These are phyloP conservation scores for Sanguinoderma infundibulare DNA, from an alignment of 1,284 basidiomycete genomes.

Conservation along the genomic window DNA sequence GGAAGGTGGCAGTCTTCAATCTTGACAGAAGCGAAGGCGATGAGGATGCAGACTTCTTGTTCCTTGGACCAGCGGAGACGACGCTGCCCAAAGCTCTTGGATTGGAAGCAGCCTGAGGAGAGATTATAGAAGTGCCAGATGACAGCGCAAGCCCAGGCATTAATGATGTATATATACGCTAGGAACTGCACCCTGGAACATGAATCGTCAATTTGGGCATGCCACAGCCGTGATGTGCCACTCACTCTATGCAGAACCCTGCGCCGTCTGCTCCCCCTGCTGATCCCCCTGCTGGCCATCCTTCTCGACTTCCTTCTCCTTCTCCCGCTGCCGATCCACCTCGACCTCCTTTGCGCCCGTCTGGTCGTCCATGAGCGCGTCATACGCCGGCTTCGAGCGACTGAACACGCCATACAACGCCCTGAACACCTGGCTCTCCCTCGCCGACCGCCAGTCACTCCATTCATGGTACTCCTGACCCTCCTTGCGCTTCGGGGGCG, in stretches of 20 bases:
- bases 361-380: conserved; percentile 55
- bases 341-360: conserved; percentile 4
- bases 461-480: conserved; percentile 8
- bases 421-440: conserved; percentile 54
- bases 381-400: conserved; percentile 54
- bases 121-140: background rate
- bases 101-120: background rate
- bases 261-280: background rate
- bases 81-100: conserved; percentile 23
- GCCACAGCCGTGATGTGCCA: background rate
- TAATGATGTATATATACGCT: conserved; percentile 2
- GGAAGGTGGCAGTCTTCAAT: conserved; percentile 13
- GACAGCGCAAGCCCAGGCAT: conserved; percentile 8
- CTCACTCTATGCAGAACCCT: background rate
- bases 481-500: conserved; percentile 10
- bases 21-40: conserved; percentile 21
- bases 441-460: conserved; percentile 31
- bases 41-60: conserved; percentile 19
- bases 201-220: background rate
- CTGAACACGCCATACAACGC: conserved; percentile 58
- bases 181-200: background rate
- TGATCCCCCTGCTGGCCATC: background rate
- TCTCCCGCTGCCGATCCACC: background rate
- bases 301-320: background rate
- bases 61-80: conserved; percentile 20